Evolutionary conservation across 768 basidiomycete genomes (phyloP).

Genomic region (Hebeloma cylindrosporum): DNA sequence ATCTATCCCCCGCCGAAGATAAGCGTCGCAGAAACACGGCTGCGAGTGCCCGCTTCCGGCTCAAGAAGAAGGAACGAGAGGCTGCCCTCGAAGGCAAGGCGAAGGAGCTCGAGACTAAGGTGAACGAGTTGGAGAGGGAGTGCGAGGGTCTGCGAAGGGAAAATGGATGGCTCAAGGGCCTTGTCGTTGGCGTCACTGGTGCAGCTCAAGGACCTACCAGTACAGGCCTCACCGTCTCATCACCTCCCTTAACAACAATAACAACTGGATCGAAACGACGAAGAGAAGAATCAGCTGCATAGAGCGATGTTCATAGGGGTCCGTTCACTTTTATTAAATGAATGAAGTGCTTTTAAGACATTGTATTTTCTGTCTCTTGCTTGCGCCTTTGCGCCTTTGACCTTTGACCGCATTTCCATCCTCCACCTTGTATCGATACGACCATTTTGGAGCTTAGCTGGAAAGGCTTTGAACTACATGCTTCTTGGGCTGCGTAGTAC

Average conservation of each 20-base stretch:
- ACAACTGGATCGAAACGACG: slow-evolving; percentile 32
- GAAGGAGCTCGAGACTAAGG: slow-evolving; percentile 80
- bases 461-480: too few relatives aligned
- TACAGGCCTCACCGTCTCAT: slow-evolving; percentile 20
- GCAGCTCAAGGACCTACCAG: slow-evolving; percentile 46
- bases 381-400: too few relatives aligned
- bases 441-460: too few relatives aligned
- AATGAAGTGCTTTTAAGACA: slow-evolving; percentile 9
- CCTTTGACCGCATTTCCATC: too few relatives aligned
- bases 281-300: slow-evolving; percentile 31
- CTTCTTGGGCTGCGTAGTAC: too few relatives aligned
- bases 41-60: slow-evolving; percentile 87
- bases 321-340: slow-evolving; percentile 3
- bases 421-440: too few relatives aligned
- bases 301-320: slow-evolving; percentile 4
- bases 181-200: slow-evolving; percentile 86
- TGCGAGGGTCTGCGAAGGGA: slow-evolving; percentile 86
- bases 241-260: slow-evolving; percentile 19
- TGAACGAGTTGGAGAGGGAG: slow-evolving; percentile 84
- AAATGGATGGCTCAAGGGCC: slow-evolving; percentile 90
- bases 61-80: slow-evolving; percentile 97
- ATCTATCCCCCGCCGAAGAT: slow-evolving; percentile 69
- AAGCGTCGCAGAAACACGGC: slow-evolving; percentile 94
- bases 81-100: slow-evolving; percentile 81
- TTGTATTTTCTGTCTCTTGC: too few relatives aligned